phyloP scores from a whole-genome alignment of 805 yeast genomes.

The Saccharomycopsis guyanensis region DNA sequence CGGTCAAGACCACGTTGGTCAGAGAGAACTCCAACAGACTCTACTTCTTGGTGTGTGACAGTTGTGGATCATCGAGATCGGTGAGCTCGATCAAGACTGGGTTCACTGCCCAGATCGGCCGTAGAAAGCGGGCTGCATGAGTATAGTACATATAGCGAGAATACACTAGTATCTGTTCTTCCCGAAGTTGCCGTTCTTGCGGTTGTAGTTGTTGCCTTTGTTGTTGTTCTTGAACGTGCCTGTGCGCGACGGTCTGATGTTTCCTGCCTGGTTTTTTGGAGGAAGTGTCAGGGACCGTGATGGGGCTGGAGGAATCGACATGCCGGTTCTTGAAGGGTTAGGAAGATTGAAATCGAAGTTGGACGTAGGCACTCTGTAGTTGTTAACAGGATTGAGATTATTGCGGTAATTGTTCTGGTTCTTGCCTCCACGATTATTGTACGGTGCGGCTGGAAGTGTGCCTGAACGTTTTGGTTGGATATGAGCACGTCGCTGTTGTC shows the following conservation, averaged over 20 bases:
- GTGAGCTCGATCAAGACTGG: slow-evolving; percentile 98
- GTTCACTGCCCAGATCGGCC: slow-evolving; percentile 97
- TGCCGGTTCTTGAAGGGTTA: not conserved
- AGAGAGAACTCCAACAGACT: slow-evolving; percentile 95
- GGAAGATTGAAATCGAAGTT: not conserved
- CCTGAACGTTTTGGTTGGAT: slow-evolving; percentile 15
- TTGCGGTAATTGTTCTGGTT: not conserved
- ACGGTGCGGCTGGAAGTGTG: not conserved
- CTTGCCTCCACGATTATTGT: not conserved
- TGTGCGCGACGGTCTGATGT: slow-evolving; percentile 3
- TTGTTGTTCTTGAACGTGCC: slow-evolving; percentile 2
- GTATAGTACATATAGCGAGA: not conserved
- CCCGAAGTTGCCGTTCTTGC: not conserved
- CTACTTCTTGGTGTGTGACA: slow-evolving; percentile 94
- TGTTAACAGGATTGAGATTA: not conserved
- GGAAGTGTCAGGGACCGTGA: slow-evolving; percentile 5
- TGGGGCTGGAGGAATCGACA: not conserved
- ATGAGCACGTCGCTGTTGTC: not conserved
- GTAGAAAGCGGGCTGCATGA: slow-evolving; percentile 54
- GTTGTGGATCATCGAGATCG: slow-evolving; percentile 96
- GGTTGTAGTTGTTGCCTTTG: not conserved
- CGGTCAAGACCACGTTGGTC: slow-evolving; percentile 91
- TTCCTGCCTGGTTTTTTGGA: slow-evolving; percentile 3
- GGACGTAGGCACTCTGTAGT: slow-evolving; percentile 4
- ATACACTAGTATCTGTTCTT: not conserved